Evolutionary conservation across 2,329 filamentous ascomycete species (phyloP), one percentile per base, ranked within the genome.

Genomic region (Pseudonectria buxi): DNA sequence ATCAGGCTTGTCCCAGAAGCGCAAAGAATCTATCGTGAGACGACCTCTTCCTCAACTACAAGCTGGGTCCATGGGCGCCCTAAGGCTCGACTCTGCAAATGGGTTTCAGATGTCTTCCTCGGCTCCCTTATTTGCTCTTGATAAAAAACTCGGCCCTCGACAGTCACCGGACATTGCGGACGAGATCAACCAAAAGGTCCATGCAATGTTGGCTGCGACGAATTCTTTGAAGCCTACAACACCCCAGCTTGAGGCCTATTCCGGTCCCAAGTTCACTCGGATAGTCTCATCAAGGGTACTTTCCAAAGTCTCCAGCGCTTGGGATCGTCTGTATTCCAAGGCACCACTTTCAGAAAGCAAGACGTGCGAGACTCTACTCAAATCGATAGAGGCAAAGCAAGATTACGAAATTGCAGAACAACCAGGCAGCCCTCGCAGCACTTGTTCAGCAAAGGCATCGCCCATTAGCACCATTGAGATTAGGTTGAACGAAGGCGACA

Each of bases 121-220:
- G 22, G 31, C 36, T 12, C 40, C 39, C 7, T 39, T 50, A 11
- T 12, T 32, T 14, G 15, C 30, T 14, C 32, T 40, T 7, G 43
- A 49, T 16, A 38, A 36, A 11, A 53, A 52, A 18, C 22, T 29
- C 7, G 37, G 35, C 26, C 34, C 22, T 7, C 33, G 29, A 28
- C 31, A 18, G n/a, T 13, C 24, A 14, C 33, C 28, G 29, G 26
- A 30, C 9, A 40, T 39, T 14, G 37, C 52, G 11, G 47, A 55
- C 4, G 48, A 55, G 16, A 53, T 64, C 22, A 53, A 54, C 16
- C 37, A 54, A n/a, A 64, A 65, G 37, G 42, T 62, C 10, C 35
- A 36, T 4, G 55, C 54, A 10, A 65, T 65, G 61, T 43, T 65
- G 15, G 55, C 61, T 10, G 58, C 60, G 6, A 61, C 53, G 3